A percentile compares a stretch with the other conserved stretches of the same genome.
Conservation (phyloP, 768 basidiomycete genomes). For the Phlegmacium glaucopus region DNA sequence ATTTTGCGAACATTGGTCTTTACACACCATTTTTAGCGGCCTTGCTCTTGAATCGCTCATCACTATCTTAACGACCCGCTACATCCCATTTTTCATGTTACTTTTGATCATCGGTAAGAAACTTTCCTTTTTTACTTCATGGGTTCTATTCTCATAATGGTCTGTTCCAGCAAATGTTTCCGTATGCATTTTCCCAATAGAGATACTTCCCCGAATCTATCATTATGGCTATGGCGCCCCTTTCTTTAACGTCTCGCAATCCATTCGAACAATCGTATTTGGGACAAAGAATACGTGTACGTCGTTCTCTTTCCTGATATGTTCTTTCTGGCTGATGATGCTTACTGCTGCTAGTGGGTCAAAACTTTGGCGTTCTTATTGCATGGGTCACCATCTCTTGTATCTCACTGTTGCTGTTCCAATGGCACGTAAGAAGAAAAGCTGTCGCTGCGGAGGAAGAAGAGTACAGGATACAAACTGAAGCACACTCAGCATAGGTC, state of each 20-base stretch:
- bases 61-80: constrained; percentile 53
- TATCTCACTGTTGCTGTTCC: constrained; percentile 48
- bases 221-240: constrained; percentile 69
- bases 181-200: constrained; percentile 56
- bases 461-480: constrained; percentile 4
- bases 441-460: constrained; percentile 11
- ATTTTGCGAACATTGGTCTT: not conserved
- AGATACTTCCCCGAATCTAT: constrained; percentile 53
- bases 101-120: constrained; percentile 64
- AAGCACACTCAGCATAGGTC: constrained; percentile 4
- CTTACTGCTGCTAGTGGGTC: constrained; percentile 41
- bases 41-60: constrained; percentile 61
- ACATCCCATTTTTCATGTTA: constrained; percentile 63
- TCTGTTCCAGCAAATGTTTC: constrained; percentile 56
- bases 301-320: no score
- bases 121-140: not conserved
- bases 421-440: constrained; percentile 34
- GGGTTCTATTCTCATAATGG: not conserved
- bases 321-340: constrained; percentile 10
- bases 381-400: constrained; percentile 55
- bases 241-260: constrained; percentile 66
- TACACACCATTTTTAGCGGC: constrained; percentile 36
- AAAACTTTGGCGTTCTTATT: constrained; percentile 59
- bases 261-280: constrained; percentile 63
- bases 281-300: constrained; percentile 56